Evolutionary conservation across 2,329 filamentous ascomycete genomes (phyloP).

Genomic region (Exophiala sideris): DNA sequence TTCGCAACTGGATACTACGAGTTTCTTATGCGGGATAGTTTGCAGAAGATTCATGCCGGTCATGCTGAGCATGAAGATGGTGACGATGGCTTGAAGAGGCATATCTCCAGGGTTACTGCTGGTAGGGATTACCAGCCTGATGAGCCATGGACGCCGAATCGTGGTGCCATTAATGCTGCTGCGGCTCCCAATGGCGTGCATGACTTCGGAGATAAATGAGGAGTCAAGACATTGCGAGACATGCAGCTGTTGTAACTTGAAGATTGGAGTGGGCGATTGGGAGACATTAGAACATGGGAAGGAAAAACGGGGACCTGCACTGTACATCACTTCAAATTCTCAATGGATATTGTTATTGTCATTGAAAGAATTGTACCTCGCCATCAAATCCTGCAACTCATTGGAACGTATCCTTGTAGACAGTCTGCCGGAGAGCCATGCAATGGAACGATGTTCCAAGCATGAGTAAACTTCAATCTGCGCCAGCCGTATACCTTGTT

Average conservation of each 20-base stretch:
- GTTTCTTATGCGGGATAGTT: constrained; percentile 51
- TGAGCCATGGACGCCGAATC: constrained; percentile 8
- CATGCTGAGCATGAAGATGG: constrained; percentile 51
- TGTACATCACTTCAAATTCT: no score
- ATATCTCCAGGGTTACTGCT: constrained; percentile 39
- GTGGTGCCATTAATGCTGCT: constrained; percentile 21
- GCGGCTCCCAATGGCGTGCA: constrained; percentile 5
- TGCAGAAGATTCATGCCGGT: constrained; percentile 51
- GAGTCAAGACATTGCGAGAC: no score
- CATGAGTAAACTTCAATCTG: constrained; percentile 59
- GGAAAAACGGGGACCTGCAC: no score
- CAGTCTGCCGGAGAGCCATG: constrained; percentile 78
- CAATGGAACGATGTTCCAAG: constrained; percentile 34
- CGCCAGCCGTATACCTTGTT: constrained; percentile 94
- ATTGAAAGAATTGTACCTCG: constrained; percentile 60
- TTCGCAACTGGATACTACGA: constrained; percentile 57
- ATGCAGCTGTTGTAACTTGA: no score
- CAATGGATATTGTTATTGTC: background rate
- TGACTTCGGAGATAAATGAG: no score
- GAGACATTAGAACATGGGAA: background rate
- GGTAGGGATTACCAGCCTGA: constrained; percentile 7
- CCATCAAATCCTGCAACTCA: constrained; percentile 81
- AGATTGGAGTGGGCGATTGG: no score
- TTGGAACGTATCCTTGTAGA: constrained; percentile 56
- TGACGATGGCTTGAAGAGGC: constrained; percentile 48